Conservation (phyloP, 2,329 filamentous ascomycete species). For the Ascochyta clinopodiicola region DNA sequence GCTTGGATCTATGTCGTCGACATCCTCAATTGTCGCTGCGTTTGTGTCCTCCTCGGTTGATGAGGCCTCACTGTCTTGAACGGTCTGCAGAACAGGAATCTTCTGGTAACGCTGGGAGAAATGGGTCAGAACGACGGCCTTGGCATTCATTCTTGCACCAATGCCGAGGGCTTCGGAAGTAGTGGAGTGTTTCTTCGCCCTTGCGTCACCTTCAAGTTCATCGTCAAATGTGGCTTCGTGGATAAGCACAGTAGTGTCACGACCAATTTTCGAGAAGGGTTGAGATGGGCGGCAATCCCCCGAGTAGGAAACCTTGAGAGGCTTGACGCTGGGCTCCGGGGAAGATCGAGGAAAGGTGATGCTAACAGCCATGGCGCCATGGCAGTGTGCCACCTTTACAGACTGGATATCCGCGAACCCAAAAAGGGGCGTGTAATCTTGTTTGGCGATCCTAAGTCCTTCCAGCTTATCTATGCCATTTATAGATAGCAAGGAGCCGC, state of each 20-base stretch:
- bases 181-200: constrained; percentile 89
- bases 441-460: constrained; percentile 14
- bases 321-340: constrained; percentile 49
- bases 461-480: constrained; percentile 18
- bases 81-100: constrained; percentile 60
- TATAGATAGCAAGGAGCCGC: constrained; percentile 36
- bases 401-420: constrained; percentile 73
- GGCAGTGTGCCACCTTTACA: constrained; percentile 77
- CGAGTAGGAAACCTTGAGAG: constrained; percentile 87
- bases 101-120: constrained; percentile 95
- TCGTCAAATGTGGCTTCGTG: constrained; percentile 98
- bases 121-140: constrained; percentile 84
- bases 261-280: constrained; percentile 73
- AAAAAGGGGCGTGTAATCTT: constrained; percentile 56
- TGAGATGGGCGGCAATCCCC: constrained; percentile 83
- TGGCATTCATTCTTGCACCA: constrained; percentile 78
- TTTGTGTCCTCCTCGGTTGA: background rate
- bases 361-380: constrained; percentile 75
- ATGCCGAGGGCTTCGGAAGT: constrained; percentile 83
- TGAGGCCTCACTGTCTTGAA: constrained; percentile 36
- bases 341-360: constrained; percentile 72
- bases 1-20: constrained; percentile 28
- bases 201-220: constrained; percentile 77
- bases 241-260: constrained; percentile 79
- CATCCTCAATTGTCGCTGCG: constrained; percentile 31